These are phyloP conservation scores for Mollisia scopiformis DNA, from an alignment of 2,329 filamentous ascomycete species.

Conservation along the genomic window DNA sequence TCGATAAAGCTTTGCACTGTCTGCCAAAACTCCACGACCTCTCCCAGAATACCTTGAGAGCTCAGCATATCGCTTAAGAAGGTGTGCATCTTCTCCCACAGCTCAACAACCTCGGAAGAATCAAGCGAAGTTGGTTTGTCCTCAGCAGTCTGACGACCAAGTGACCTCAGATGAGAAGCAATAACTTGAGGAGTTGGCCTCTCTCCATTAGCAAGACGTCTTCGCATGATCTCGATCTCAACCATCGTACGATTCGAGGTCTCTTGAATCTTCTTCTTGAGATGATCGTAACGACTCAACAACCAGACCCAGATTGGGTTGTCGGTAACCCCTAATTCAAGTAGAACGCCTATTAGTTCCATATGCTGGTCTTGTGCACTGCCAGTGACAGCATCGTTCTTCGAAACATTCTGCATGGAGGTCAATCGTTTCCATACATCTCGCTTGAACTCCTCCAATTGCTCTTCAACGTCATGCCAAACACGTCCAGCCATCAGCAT, in stretches of 20 bases:
- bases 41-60: constrained; percentile 78
- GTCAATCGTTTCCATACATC: constrained; percentile 85
- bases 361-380: constrained; percentile 78
- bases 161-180: constrained; percentile 75
- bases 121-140: constrained; percentile 71
- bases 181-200: constrained; percentile 71
- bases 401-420: constrained; percentile 59
- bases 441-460: constrained; percentile 84
- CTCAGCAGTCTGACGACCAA: constrained; percentile 68
- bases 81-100: constrained; percentile 87
- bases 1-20: constrained; percentile 88
- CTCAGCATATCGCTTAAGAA: constrained; percentile 79
- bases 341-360: constrained; percentile 83
- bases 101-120: constrained; percentile 76
- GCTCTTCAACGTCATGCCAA: constrained; percentile 92
- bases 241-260: constrained; percentile 85
- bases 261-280: constrained; percentile 82
- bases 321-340: constrained; percentile 94
- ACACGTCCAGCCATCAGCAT: constrained; percentile 88
- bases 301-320: constrained; percentile 98
- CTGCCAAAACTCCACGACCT: constrained; percentile 93
- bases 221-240: constrained; percentile 88
- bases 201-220: constrained; percentile 75
- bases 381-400: constrained; percentile 20
- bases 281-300: constrained; percentile 82